Base-by-base conservation (phyloP, 2,329 filamentous ascomycete species). In the Gaeumannomyces sp. region DNA sequence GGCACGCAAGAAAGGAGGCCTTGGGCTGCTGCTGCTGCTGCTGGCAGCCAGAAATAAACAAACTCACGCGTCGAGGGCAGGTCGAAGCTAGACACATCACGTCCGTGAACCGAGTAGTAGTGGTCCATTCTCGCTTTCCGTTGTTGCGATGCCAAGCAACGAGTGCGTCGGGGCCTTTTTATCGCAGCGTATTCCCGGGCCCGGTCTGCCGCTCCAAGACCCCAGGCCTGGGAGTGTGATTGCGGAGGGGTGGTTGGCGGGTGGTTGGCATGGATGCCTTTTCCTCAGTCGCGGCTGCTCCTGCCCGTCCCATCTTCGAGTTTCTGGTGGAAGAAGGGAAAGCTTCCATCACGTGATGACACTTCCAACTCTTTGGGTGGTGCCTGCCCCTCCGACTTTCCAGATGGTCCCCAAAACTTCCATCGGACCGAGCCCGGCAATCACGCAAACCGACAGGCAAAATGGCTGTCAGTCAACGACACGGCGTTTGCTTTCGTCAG, bases 1-100 rank as follows among this genome's bases (percentile, higher is more conserved):
- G 28, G 38, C 38, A 45, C 16, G 38, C 38, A 50, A 38, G 35
- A 57, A 58, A 25, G 31, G 27, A 53, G 62, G 19, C 25, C 50
- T 35, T 35, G 59, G 38, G 4, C 6, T 60, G 31, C 31, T 38
- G 59, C 29, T 45, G 35, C 38, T 13, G 16, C 38, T 45, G 38
- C 38, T 19, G 38, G 38, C 38, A 3, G 38, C 38, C 38, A 38
- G 60, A 38, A 22, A 61, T 27, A 25, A 58, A 38, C 33, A 69
- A 69, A 78, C 82, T 70, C 70, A 86, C 84, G 83, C 35, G 82
- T 83, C 63, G 78, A 78, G 35, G 79, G 74, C 59, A 81, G 75
- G 68, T 84, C 82, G 74, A 89, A 89, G 72, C 84, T 89, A 64
- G 85, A 82, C 67, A 84, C 77, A 69, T 88, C 86, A 69, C 82